These are phyloP conservation scores for Apiotrichum gracile DNA, from an alignment of 1,284 basidiomycete species.

Conservation along the genomic window DNA sequence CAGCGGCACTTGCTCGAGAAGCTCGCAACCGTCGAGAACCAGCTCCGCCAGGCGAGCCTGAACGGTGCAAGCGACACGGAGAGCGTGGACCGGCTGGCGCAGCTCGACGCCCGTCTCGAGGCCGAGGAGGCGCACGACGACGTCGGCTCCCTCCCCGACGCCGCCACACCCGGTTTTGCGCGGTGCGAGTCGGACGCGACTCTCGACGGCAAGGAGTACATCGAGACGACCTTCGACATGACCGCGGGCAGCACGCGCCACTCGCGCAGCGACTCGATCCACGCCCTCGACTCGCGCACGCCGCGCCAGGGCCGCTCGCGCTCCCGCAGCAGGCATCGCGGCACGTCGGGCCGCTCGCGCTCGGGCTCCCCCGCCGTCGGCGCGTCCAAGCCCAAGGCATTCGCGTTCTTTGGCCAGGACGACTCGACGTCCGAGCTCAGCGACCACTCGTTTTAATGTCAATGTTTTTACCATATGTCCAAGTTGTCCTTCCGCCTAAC, in stretches of 20 bases:
- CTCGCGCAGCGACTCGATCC: background rate
- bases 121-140: background rate
- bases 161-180: background rate
- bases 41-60: conserved; percentile 3
- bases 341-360: background rate
- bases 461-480: too few species aligned
- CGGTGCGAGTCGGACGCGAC: conserved; percentile 8
- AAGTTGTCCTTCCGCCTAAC: too few species aligned
- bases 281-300: conserved; percentile 1
- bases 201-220: conserved; percentile 1
- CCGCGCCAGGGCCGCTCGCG: conserved; percentile 13
- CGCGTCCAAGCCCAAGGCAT: conserved; percentile 34
- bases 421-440: conserved; percentile 7
- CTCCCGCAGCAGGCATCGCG: background rate
- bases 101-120: background rate
- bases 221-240: background rate
- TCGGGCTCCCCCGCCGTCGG: background rate
- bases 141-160: background rate
- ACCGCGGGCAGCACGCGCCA: background rate
- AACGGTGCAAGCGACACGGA: background rate
- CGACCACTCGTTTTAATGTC: conserved; percentile 1
- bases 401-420: conserved; percentile 44
- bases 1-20: conserved; percentile 46
- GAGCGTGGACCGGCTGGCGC: background rate
- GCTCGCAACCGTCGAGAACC: conserved; percentile 17